phyloP scores from a whole-genome alignment of 2,329 filamentous ascomycete species.

The Hypoxylon sp. region DNA sequence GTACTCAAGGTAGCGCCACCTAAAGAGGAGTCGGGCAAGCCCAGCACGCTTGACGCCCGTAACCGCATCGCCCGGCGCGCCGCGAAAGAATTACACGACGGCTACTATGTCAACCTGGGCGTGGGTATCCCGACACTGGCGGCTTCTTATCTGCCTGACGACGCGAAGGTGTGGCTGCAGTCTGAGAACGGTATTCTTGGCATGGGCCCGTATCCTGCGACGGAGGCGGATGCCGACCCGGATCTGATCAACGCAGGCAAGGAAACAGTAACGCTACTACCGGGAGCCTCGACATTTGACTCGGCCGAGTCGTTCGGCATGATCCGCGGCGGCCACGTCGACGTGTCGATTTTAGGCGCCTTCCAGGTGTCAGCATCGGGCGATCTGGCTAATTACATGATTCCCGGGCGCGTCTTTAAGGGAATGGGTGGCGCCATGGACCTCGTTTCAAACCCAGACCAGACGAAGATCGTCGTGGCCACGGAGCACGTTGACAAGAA shows the following conservation, averaged over 20 bases:
- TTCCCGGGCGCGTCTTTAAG: conserved; percentile 89
- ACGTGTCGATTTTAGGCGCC: conserved; percentile 86
- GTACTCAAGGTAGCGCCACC: conserved; percentile 71
- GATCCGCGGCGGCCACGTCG: conserved; percentile 87
- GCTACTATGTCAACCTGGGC: conserved; percentile 84
- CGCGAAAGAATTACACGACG: conserved; percentile 84
- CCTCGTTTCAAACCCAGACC: conserved; percentile 77
- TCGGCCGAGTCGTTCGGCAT: conserved; percentile 87
- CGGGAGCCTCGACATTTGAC: conserved; percentile 83
- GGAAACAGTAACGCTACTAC: conserved; percentile 85
- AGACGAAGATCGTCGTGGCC: conserved; percentile 79
- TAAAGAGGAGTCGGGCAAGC: conserved; percentile 59
- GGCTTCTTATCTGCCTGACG: conserved; percentile 78
- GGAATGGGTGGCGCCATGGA: conserved; percentile 89
- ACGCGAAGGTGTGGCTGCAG: conserved; percentile 84
- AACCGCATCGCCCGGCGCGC: conserved; percentile 83
- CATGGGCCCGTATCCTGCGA: conserved; percentile 82
- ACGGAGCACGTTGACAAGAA: conserved; percentile 80
- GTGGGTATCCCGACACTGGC: conserved; percentile 92
- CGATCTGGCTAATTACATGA: conserved; percentile 91
- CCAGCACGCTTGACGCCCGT: conserved; percentile 67
- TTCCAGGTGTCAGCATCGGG: conserved; percentile 84
- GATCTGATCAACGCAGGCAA: conserved; percentile 91
- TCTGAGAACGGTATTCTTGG: conserved; percentile 89
- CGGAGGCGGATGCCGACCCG: conserved; percentile 78